These are phyloP conservation scores for Seiridium unicorne DNA, from an alignment of 2,329 filamentous ascomycete species.

Conservation along the genomic window DNA sequence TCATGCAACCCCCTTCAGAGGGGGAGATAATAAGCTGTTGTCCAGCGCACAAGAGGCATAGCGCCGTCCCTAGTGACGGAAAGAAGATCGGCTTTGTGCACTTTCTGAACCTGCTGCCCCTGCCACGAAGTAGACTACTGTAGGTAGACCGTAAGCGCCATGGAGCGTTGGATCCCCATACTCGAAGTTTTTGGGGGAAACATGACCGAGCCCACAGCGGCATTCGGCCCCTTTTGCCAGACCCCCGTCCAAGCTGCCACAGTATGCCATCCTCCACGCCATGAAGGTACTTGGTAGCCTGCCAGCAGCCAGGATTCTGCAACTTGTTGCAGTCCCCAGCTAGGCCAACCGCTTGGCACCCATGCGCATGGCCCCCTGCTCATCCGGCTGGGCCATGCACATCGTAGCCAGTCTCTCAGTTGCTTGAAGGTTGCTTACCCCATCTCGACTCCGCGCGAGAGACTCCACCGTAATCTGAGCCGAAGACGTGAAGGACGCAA, in stretches of 20 bases:
- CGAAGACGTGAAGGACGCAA: constrained; percentile 8
- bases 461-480: constrained; percentile 9
- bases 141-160: background rate
- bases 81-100: background rate
- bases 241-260: background rate
- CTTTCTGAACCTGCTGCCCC: background rate
- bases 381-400: constrained; percentile 3
- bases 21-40: background rate
- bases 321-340: constrained; percentile 9
- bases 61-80: background rate
- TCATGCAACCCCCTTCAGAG: background rate
- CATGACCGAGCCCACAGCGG: constrained; percentile 5
- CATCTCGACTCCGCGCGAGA: constrained; percentile 4
- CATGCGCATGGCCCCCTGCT: constrained; percentile 1
- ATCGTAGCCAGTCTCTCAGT: background rate
- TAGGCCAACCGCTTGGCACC: constrained; percentile 5
- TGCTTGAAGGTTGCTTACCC: constrained; percentile 1
- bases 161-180: background rate
- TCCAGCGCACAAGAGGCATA: background rate
- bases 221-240: constrained; percentile 14
- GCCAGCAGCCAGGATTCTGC: constrained; percentile 6
- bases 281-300: background rate
- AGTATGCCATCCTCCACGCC: background rate
- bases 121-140: background rate
- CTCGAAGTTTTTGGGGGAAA: background rate